Evolutionary conservation across 1,284 basidiomycete genomes (phyloP), one percentile per base, ranked within the genome.

Genomic region (Gymnopus androsaceus): DNA sequence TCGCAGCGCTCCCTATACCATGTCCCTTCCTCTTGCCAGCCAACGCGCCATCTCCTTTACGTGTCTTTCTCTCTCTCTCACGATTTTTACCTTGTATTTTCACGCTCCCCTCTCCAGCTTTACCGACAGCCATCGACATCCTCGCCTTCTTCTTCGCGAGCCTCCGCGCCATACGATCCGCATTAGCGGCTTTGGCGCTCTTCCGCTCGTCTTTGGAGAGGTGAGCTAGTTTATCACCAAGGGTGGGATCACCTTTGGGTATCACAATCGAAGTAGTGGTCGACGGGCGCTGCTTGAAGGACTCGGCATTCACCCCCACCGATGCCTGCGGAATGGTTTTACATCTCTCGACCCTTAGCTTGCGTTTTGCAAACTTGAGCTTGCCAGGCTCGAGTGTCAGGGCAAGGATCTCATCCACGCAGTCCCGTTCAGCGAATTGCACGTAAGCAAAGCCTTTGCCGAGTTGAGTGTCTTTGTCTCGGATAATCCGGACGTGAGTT

Each of bases 371-470:
- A 65, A 96, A 92, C 69, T 90, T 92, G 68, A 96, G 84, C 61
- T 87, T 89, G 31, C 70, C 72, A 17, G 81, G 75, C 45, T 92
- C 87, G 19, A 96, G 73, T 0, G 90, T 28, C 2, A 23, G 19
- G 8, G 52, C 88, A 30, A 97, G 77, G 36, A 96, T 72, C 72
- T 96, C 93, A 68, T 97, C 95, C 1, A 95, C 92, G 65, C 91
- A 94, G 69, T 87, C 85, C 2, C 87, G 85, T 65, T 95, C 92
- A 52, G 77, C 69, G 63, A 98, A 94, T 63, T 94, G 88, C 8
- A 98, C 88, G 69, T 98, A 98, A 9, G 90, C 95, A 68, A 99
- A 96, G 1, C 96, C 96, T 74, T 98, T 98, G n/a, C 96, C 96
- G 33, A 98, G 82, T 64, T 95, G 95, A 0, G 94, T 97, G 55